A percentile compares a stretch with the other conserved stretches of the same genome.
These are phyloP conservation scores for Chrysanthemum seticuspe DNA, from an alignment of 129 eudicot genomes.

Conservation along the genomic window DNA sequence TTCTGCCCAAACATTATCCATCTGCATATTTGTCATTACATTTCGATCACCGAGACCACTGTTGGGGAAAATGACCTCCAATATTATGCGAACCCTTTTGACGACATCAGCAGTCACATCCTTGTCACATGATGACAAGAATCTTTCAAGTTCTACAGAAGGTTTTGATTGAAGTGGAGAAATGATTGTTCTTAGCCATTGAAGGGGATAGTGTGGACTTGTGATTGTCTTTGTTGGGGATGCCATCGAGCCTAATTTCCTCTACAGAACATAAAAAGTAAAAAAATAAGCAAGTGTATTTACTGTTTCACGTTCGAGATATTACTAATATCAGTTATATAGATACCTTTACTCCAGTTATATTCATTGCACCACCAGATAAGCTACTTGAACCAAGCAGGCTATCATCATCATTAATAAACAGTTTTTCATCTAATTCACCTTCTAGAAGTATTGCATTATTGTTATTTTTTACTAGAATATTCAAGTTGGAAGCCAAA, in stretches of 20 bases:
- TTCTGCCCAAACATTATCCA: conserved; percentile 96
- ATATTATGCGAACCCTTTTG: conserved; percentile 74
- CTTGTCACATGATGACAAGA: conserved; percentile 71
- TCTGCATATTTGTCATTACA: conserved; percentile 52
- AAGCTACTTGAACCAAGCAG: conserved; percentile 85
- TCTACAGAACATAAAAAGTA: no score
- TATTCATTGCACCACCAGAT: conserved; percentile 69
- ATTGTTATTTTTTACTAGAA: no score
- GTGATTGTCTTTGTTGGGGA: no score
- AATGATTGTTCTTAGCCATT: conserved; percentile 79
- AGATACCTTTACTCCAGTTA: conserved; percentile 70
- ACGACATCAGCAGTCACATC: conserved; percentile 16
- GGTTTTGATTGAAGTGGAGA: conserved; percentile 86
- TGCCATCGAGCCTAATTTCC: no score
- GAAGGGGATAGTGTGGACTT: conserved; percentile 46
- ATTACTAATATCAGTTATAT: conserved; percentile 15
- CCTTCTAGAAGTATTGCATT: no score
- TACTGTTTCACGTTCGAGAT: background rate
- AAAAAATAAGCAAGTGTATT: no score
- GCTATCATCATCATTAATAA: conserved; percentile 78
- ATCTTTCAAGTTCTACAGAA: conserved; percentile 57
- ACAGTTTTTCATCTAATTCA: background rate
- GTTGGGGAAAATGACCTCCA: conserved; percentile 90
- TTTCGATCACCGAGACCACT: conserved; percentile 62
- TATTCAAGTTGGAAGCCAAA: no score